A percentile compares a stretch with the other conserved stretches of the same genome.
Evolutionary conservation across 805 yeast species (phyloP).

Genomic region (Kuraishia piskuri): DNA sequence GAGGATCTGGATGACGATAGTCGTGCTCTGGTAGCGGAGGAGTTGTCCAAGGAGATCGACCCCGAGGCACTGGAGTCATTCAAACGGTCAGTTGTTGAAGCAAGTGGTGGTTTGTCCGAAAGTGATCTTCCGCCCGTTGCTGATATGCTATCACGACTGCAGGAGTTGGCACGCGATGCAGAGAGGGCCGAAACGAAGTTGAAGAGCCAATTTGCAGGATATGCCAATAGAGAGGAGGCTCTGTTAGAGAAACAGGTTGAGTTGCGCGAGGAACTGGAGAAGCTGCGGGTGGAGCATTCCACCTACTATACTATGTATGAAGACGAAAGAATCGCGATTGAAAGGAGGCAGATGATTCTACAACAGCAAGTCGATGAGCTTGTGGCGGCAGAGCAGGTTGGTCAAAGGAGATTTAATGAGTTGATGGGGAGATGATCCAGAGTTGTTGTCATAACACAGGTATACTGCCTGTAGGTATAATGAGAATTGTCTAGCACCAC

Average conservation of each 20-base stretch:
- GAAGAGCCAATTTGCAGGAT: slow-evolving; percentile 21
- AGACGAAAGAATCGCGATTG: slow-evolving; percentile 8
- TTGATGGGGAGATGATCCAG: background rate
- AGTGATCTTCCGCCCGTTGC: slow-evolving; percentile 8
- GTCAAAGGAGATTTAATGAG: slow-evolving; percentile 8
- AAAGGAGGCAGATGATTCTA: slow-evolving; percentile 1
- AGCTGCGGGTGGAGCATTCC: slow-evolving; percentile 9
- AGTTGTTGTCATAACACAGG: too few species aligned
- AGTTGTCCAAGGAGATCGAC: slow-evolving; percentile 10
- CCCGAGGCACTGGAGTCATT: background rate
- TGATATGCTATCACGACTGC: slow-evolving; percentile 9
- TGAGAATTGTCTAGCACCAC: too few species aligned
- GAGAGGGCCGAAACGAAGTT: slow-evolving; percentile 22
- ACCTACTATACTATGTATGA: background rate
- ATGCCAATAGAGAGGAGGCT: slow-evolving; percentile 18
- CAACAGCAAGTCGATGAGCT: slow-evolving; percentile 8
- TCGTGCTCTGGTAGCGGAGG: slow-evolving; percentile 12
- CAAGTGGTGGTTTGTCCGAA: slow-evolving; percentile 2
- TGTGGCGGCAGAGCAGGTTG: slow-evolving; percentile 7
- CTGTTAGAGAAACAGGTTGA: slow-evolving; percentile 11
- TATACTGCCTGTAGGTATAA: too few species aligned
- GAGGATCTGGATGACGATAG: slow-evolving; percentile 26
- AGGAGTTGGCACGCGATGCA: slow-evolving; percentile 12
- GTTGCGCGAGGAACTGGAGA: slow-evolving; percentile 9
- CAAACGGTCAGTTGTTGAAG: background rate